Evolutionary conservation across 192 early-diverging fungal species (phyloP).

Genomic region (Rhizophlyctis rosea): DNA sequence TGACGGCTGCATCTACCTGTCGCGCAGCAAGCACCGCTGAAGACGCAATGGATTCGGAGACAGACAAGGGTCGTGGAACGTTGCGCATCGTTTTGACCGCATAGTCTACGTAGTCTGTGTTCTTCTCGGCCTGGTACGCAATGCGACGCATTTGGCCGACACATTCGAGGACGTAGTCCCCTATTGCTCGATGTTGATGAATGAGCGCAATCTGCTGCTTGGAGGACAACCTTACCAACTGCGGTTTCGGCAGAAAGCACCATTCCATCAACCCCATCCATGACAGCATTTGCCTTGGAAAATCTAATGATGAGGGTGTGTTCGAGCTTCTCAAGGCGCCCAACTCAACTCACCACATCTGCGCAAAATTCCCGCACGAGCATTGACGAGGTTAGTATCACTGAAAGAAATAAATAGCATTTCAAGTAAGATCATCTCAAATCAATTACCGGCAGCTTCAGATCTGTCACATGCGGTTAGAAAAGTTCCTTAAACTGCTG

Average conservation of each 20-base stretch:
- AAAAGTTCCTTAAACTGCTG: neutral
- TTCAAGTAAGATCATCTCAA: too few species aligned
- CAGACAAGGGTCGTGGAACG: conserved; percentile 53
- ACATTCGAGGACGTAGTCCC: conserved; percentile 44
- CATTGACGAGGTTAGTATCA: too few species aligned
- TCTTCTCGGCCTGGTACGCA: conserved; percentile 50
- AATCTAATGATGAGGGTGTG: conserved; percentile 4
- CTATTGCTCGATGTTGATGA: neutral
- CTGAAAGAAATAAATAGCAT: too few species aligned
- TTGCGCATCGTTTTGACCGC: conserved; percentile 54
- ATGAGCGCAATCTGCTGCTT: neutral
- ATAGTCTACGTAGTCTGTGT: conserved; percentile 58
- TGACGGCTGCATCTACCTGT: conserved; percentile 53
- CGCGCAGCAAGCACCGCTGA: conserved; percentile 51
- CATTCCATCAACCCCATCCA: conserved; percentile 60
- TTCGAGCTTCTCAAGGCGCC: too few species aligned
- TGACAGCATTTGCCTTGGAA: conserved; percentile 51
- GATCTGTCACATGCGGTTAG: conserved; percentile 11
- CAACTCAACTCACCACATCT: neutral
- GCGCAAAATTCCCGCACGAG: too few species aligned
- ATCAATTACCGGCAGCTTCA: conserved; percentile 26
- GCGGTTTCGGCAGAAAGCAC: conserved; percentile 60
- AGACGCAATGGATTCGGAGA: conserved; percentile 59
- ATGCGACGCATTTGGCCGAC: conserved; percentile 49
- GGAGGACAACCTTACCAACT: conserved; percentile 33